Conservation (phyloP, 805 yeast species). For the Saturnispora serradocipensis region DNA sequence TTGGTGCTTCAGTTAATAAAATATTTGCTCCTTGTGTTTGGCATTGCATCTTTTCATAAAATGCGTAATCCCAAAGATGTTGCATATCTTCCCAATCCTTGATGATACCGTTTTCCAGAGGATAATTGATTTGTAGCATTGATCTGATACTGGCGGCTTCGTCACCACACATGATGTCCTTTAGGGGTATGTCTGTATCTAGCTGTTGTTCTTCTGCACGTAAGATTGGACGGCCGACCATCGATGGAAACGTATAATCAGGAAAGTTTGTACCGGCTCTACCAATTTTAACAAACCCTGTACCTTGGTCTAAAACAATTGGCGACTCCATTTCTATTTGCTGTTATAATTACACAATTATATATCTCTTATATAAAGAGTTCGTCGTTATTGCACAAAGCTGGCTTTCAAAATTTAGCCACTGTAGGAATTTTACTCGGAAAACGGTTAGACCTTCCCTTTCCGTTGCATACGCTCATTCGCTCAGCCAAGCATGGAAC, state of each 20-base stretch:
- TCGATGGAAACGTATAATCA: constrained; percentile 92
- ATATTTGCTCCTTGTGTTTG: constrained; percentile 70
- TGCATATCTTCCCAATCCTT: constrained; percentile 99
- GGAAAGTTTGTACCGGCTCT: constrained; percentile 97
- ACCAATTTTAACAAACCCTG: constrained; percentile 96
- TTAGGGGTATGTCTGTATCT: constrained; percentile 59
- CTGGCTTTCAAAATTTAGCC: background rate
- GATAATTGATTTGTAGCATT: constrained; percentile 85
- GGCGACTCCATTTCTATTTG: constrained; percentile 5
- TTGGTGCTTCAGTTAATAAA: constrained; percentile 92
- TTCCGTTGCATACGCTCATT: background rate
- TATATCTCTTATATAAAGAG: background rate
- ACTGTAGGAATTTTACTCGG: background rate
- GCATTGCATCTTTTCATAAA: constrained; percentile 79
- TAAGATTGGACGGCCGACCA: constrained; percentile 93
- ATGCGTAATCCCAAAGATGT: constrained; percentile 95
- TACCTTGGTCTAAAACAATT: constrained; percentile 93
- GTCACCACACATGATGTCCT: constrained; percentile 96
- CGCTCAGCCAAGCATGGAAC: constrained; percentile 75
- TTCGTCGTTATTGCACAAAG: background rate
- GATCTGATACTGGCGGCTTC: constrained; percentile 91
- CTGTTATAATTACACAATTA: background rate
- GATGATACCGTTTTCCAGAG: constrained; percentile 98
- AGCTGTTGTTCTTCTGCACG: constrained; percentile 85
- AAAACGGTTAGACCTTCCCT: background rate